Percentiles rank a stretch among this genome's conserved stretches.
These are phyloP conservation scores for Huiozyma naganishii DNA, from an alignment of 805 yeast species.

Conservation along the genomic window DNA sequence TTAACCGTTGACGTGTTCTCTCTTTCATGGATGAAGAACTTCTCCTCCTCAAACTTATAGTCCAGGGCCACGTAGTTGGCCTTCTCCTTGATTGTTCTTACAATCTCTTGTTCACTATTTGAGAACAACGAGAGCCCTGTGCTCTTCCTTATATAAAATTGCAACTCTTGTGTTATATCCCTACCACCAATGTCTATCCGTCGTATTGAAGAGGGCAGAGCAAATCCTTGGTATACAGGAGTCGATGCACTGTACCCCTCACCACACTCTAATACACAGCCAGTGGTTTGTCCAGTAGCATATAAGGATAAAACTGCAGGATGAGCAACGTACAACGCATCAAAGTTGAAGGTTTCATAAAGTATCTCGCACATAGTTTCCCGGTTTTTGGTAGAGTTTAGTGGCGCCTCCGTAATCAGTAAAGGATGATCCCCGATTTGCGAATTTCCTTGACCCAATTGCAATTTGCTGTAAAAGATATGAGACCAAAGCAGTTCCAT, in stretches of 20 bases:
- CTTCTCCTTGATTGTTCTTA: constrained; percentile 65
- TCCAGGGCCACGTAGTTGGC: constrained; percentile 55
- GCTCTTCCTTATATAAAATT: constrained; percentile 50
- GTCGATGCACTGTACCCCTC: constrained; percentile 86
- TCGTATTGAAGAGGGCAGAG: constrained; percentile 59
- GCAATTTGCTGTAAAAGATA: constrained; percentile 47
- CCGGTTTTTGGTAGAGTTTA: constrained; percentile 76
- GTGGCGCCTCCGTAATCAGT: constrained; percentile 79
- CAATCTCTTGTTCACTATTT: constrained; percentile 76
- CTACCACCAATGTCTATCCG: constrained; percentile 79
- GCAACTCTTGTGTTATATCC: constrained; percentile 70
- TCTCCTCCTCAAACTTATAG: constrained; percentile 44
- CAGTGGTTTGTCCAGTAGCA: constrained; percentile 86
- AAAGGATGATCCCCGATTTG: constrained; percentile 74
- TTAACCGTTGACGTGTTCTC: constrained; percentile 32
- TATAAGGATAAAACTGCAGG: constrained; percentile 81
- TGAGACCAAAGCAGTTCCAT: constrained; percentile 77
- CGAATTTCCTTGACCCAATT: constrained; percentile 27
- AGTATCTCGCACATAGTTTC: constrained; percentile 86
- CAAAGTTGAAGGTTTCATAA: constrained; percentile 84
- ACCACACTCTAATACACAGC: constrained; percentile 82
- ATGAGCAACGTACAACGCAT: constrained; percentile 90
- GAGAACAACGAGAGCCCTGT: constrained; percentile 56
- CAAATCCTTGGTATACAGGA: constrained; percentile 84
- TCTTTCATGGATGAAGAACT: constrained; percentile 23